Percentiles rank a stretch among this genome's conserved stretches.
These are phyloP conservation scores for Orbilia ellipsospora DNA, from an alignment of 2,329 filamentous ascomycete species.

Conservation along the genomic window DNA sequence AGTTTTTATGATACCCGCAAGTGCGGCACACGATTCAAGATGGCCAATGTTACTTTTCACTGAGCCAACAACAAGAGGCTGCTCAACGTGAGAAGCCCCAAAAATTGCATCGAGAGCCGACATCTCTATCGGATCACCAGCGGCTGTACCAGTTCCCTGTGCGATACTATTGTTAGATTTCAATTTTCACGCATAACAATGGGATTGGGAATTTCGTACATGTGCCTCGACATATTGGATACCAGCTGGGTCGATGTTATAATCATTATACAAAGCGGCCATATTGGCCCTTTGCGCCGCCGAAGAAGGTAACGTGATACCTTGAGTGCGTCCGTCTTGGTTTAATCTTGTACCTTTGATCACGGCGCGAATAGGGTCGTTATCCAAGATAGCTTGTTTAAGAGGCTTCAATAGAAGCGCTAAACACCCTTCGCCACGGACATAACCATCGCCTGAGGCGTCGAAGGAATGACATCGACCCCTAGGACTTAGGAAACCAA, in stretches of 20 bases:
- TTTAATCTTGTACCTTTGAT: slow-evolving; percentile 60
- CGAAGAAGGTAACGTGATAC: slow-evolving; percentile 61
- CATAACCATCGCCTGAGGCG: slow-evolving; percentile 60
- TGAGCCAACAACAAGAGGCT: slow-evolving; percentile 62
- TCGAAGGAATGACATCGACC: slow-evolving; percentile 61
- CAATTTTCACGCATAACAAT: no score
- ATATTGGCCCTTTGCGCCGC: slow-evolving; percentile 62
- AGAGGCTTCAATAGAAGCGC: slow-evolving; percentile 57
- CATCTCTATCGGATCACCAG: slow-evolving; percentile 70
- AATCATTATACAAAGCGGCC: slow-evolving; percentile 60
- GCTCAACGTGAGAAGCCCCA: slow-evolving; percentile 11
- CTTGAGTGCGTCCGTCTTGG: slow-evolving; percentile 60
- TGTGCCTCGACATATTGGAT: slow-evolving; percentile 66
- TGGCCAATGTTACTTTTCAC: slow-evolving; percentile 69
- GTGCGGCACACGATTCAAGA: slow-evolving; percentile 67
- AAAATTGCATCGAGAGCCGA: slow-evolving; percentile 62
- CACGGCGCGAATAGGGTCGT: slow-evolving; percentile 61
- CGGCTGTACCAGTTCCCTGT: slow-evolving; percentile 67
- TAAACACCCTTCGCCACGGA: slow-evolving; percentile 61
- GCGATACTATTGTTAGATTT: no score
- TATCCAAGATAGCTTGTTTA: slow-evolving; percentile 60
- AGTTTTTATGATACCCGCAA: slow-evolving; percentile 68
- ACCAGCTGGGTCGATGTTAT: slow-evolving; percentile 45
- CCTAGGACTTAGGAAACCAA: slow-evolving; percentile 65
- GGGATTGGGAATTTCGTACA: slow-evolving; percentile 64